Conservation (phyloP, 345 rosid species). For the Lenwebbia sp. region DNA sequence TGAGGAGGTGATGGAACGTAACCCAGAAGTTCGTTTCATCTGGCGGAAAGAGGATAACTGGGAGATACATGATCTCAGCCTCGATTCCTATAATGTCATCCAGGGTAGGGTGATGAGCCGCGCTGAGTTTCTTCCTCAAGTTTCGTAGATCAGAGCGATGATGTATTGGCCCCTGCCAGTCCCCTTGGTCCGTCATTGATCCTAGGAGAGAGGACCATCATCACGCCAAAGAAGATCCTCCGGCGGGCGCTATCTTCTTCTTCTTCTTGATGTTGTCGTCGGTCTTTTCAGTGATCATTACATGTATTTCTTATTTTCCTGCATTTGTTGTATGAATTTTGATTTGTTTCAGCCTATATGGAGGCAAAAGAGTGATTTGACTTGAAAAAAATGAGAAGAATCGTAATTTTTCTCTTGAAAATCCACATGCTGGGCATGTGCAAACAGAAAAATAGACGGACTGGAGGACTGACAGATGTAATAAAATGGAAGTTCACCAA, state of each 20-base stretch:
- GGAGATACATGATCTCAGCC: background rate
- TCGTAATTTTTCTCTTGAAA: background rate
- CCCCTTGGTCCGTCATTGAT: rapidly evolving
- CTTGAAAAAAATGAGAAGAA: background rate
- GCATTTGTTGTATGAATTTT: background rate
- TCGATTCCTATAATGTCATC: background rate
- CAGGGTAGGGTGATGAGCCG: background rate
- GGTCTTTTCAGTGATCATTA: background rate
- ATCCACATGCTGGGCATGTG: background rate
- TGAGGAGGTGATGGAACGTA: background rate
- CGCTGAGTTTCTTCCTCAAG: background rate
- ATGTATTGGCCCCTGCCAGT: background rate
- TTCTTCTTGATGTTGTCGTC: no score
- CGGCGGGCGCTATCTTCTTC: background rate
- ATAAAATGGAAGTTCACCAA: no score
- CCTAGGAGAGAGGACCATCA: background rate
- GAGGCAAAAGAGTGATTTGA: background rate
- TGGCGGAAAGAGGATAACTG: background rate
- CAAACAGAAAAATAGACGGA: background rate
- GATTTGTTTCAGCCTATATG: background rate
- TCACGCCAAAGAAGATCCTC: background rate
- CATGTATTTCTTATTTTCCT: background rate
- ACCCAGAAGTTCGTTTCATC: rapidly evolving
- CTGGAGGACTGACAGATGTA: background rate
- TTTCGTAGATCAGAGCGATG: background rate